phyloP scores from a whole-genome alignment of 805 yeast species.

The Metschnikowia matae region DNA sequence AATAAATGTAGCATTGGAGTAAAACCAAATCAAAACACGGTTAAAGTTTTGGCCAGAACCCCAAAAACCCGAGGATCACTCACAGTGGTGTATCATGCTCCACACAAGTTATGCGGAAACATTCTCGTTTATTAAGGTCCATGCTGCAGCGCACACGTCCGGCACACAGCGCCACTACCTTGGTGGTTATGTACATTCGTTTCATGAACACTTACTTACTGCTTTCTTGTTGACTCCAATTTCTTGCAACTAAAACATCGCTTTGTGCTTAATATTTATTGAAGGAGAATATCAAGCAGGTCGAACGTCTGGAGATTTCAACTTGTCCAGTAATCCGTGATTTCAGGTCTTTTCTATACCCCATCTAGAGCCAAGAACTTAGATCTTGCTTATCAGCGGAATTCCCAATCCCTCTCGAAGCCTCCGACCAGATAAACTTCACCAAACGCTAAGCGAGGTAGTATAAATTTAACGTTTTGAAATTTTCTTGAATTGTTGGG shows the following conservation, averaged over 20 bases:
- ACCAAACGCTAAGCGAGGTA: background rate
- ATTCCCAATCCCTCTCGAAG: background rate
- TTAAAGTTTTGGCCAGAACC: no score
- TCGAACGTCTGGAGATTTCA: background rate
- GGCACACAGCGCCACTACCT: conserved; percentile 1
- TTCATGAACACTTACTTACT: background rate
- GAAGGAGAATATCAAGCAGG: no score
- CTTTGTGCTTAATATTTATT: background rate
- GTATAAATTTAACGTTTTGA: background rate
- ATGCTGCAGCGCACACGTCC: background rate
- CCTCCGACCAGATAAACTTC: background rate
- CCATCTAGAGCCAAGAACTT: background rate
- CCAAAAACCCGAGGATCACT: no score
- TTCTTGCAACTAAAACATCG: background rate
- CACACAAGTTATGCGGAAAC: background rate
- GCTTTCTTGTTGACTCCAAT: background rate
- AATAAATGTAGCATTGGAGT: background rate
- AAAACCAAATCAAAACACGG: background rate
- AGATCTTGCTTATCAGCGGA: background rate
- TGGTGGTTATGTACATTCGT: conserved; percentile 3
- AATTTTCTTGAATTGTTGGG: background rate
- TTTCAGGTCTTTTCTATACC: background rate
- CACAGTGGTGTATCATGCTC: background rate
- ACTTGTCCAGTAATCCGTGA: background rate
- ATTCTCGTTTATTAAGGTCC: background rate